Evolutionary conservation across 257 asterid species (phyloP).

Genomic region (Gentiana dahurica): DNA sequence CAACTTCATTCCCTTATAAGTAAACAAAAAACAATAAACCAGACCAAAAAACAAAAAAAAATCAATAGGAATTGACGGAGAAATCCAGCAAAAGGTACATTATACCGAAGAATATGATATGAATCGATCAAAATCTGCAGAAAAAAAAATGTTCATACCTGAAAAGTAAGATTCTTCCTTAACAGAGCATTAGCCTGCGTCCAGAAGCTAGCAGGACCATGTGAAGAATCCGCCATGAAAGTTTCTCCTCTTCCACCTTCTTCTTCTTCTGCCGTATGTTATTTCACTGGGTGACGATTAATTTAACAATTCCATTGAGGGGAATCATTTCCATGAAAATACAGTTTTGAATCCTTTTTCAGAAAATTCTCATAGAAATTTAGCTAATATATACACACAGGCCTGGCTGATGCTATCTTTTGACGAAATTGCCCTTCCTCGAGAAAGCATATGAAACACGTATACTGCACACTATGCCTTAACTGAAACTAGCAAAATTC

Average conservation of each 20-base stretch:
- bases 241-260: neutral
- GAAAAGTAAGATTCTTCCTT: slow-evolving; percentile 78
- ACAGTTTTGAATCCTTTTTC: neutral
- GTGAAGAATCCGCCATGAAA: slow-evolving; percentile 31
- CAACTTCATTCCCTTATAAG: no score
- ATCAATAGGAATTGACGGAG: no score
- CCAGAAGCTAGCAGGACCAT: slow-evolving; percentile 57
- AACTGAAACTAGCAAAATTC: no score
- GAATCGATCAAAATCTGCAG: no score
- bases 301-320: slow-evolving; percentile 4
- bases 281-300: neutral
- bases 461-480: no score
- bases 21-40: no score
- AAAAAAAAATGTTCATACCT: slow-evolving; percentile 26
- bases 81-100: no score
- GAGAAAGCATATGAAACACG: no score
- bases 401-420: no score
- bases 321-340: neutral
- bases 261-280: neutral
- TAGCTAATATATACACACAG: neutral
- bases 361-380: neutral
- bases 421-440: slow-evolving; percentile 33
- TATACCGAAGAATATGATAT: no score
- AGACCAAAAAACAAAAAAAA: no score
- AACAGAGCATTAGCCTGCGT: slow-evolving; percentile 91